Evolutionary conservation across 106 monocot genomes (phyloP), one percentile per base, ranked within the genome.

Genomic region (Phalaenopsis equestris): DNA sequence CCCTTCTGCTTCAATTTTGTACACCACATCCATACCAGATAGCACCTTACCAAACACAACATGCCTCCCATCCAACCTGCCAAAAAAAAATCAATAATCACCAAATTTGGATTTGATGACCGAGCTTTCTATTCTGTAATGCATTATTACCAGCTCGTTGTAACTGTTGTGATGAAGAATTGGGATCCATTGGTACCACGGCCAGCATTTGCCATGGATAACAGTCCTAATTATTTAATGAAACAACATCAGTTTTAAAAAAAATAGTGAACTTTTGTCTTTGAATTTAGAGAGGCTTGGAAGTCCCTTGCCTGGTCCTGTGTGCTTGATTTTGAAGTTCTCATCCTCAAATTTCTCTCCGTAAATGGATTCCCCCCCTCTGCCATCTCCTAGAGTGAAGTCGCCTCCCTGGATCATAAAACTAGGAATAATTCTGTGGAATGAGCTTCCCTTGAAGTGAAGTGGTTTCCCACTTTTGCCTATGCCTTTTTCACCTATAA

Each of bases 401-500:
- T 94, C 97, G 36, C 94, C 97, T 73, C 97, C 97, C 81, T 98
- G 97, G 80, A 98, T 82, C 97, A 98, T 98, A 80, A 98, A 94
- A 76, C 88, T 92, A 68, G 97, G 97, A 64, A 97, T 97, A 41
- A 98, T 98, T 81, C 97, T 84, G 83, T 98, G 97, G 88, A 98
- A 98, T 80, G 82, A 17, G 81, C 94, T 94, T 12, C 97, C 97
- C 83, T 97, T 98, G 89, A 79, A 97, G 80, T 94, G 92, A 77
- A 97, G 97, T 64, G 90, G 83, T 58, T 90, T 90, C 49, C 86
- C 88, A 87, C 88, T 88, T 80, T 90, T 90, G 8, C 90, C 90
- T 9, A 55, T 17, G 41, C 93, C 93, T 84, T 88, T 93, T 80
- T 93, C 93, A 42, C 93, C 93, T 93, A 46, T 37, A 52, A 14